Evolutionary conservation across 345 rosid genomes (phyloP), one percentile per base, ranked within the genome.

Genomic region (Linum trigynum): DNA sequence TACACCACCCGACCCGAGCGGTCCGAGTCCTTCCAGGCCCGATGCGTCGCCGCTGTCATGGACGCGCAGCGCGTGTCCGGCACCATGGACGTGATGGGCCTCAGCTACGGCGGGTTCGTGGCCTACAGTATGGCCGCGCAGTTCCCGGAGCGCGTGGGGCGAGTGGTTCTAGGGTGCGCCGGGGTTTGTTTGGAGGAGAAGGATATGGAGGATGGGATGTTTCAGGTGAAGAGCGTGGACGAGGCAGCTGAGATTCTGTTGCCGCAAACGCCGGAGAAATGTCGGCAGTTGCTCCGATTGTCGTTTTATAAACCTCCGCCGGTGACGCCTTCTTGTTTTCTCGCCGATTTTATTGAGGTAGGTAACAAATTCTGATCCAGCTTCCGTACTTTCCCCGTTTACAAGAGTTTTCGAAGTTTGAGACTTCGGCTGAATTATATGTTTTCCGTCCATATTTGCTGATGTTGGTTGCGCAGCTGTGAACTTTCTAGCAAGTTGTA

Each of bases 101-200:
- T 89, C 42, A 92, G 98, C 68, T 92, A 92, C 66, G 96, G 92
- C 1, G 95, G 95, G 9, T 86, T 92, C 57, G 95, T 92, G 53
- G 92, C 80, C 0, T 89, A 92, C 69, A 80, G 95, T 3, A 59
- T 92, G 80, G 92, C 92, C 15, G 95, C 84, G 40, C 92, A 86
- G 86, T 86, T 78, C 53, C 78, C 77, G 51, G 91, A 83, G 74
- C 81, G 84, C 60, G 72, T 89, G 61, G 84, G 85, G 62, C 78
- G 78, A 55, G 67, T 87, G 70, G 87, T 83, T 75, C 75, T 92
- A 59, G 77, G 84, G 65, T 85, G 96, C 77, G 89, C 95, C 8
- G 96, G 98, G 40, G 89, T 92, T 40, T 78, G 84, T 66, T 40
- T 92, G 72, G 97, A 92, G 74, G 97, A 86, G 69, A 84, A 82